Base-by-base conservation (phyloP, 2,329 filamentous ascomycete genomes). In the Colletotrichum sp. region DNA sequence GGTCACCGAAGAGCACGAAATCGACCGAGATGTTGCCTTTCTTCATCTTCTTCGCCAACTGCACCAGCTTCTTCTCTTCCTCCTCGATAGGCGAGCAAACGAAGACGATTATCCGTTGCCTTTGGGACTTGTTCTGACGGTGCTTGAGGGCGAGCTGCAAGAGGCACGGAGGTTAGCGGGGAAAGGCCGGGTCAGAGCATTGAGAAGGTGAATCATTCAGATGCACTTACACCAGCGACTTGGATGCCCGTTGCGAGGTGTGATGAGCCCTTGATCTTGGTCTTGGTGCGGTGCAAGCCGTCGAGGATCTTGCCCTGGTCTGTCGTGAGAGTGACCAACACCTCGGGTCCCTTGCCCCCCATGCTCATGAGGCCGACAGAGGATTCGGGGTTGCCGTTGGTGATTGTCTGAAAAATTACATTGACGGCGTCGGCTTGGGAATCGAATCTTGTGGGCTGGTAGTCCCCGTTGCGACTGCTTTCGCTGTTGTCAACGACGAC, bases 401-500 rank as follows among this genome's bases (percentile, higher is more conserved):
- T 98, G 86, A 99, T 98, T 83, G 94, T 95, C 83, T 96, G 95
- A 89, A 98, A 98, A 82, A 98, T 94, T 82, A 98, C 93, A 86
- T 95, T 97, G 82, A 98, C 95, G 72, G 96, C 96, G 86, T 99
- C 97, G 80, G 95, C 91, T 90, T 99, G 97, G 80, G 97, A 96
- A 87, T 98, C 96, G 90, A 96, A 99, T 86, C 97, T 93, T 79
- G 96, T 97, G 75, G 97, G 96, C 83, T 95, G 94, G 85, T 90
- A 91, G 85, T 99, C 97, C 83, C 97, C 97, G 87, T 99, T 99
- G 84, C 97, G 93, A 89, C 95, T 98, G 88, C 94, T 96, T 89
- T 99, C 97, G 89, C 96, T 98, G 91, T 98, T 99, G 91, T 99
- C 97, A 83, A 98, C 95, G 91, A 98, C 93, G 86, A 99, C 95